These are phyloP conservation scores for Candida ulmi DNA, from an alignment of 805 yeast species.

Conservation along the genomic window DNA sequence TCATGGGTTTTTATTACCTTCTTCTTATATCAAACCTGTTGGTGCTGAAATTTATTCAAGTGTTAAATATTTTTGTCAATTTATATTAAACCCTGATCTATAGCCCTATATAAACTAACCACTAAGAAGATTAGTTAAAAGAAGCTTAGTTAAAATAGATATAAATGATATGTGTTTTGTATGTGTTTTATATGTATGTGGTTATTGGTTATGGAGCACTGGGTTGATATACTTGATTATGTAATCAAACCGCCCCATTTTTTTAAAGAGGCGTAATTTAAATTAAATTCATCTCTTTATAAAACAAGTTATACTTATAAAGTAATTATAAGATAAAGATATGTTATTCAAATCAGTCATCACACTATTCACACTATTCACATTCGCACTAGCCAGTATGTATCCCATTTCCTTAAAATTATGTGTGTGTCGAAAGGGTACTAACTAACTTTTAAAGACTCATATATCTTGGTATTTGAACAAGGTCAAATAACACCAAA, in stretches of 20 bases:
- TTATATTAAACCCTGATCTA: conserved; percentile 34
- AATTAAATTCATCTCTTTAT: too few relatives aligned
- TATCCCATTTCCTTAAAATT: neutral
- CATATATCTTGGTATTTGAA: conserved; percentile 22
- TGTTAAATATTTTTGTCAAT: conserved; percentile 58
- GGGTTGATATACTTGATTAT: too few relatives aligned
- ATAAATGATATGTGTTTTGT: too few relatives aligned
- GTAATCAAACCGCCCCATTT: too few relatives aligned
- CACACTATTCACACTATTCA: neutral
- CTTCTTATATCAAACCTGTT: conserved; percentile 64
- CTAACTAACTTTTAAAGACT: too few relatives aligned
- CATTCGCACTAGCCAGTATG: neutral
- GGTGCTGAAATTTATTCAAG: conserved; percentile 72
- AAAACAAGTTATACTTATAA: too few relatives aligned
- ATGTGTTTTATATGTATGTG: too few relatives aligned
- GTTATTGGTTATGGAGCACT: too few relatives aligned
- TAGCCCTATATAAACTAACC: neutral
- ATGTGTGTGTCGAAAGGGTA: too few relatives aligned
- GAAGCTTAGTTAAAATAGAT: too few relatives aligned
- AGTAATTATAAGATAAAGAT: neutral
- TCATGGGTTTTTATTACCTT: conserved; percentile 77
- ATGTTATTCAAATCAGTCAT: neutral
- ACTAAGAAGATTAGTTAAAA: too few relatives aligned
- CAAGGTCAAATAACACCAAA: conserved; percentile 24
- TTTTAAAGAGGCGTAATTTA: too few relatives aligned